These are phyloP conservation scores for Flaveria brownii DNA, from an alignment of 129 eudicot genomes.

Conservation along the genomic window DNA sequence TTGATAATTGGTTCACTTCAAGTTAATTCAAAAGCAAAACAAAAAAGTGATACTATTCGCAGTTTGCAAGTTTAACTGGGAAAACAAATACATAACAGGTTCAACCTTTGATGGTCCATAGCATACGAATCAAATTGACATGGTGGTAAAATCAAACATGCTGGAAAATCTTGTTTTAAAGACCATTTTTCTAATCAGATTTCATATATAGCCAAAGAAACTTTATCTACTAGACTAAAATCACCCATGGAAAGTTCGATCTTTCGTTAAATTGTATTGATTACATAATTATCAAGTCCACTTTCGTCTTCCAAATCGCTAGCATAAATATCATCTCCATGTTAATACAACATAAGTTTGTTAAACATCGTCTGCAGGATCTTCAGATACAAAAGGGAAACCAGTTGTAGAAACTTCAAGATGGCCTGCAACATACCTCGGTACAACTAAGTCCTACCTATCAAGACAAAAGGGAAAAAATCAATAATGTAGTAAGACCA, in stretches of 20 bases:
- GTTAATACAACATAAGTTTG: conserved; percentile 14
- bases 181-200: too few relatives aligned
- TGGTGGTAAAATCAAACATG: too few relatives aligned
- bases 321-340: conserved; percentile 9
- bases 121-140: too few relatives aligned
- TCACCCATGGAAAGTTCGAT: too few relatives aligned
- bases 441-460: conserved; percentile 53
- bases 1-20: not conserved
- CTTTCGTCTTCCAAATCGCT: conserved; percentile 6
- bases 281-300: not conserved
- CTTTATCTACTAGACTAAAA: too few relatives aligned
- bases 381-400: conserved; percentile 12
- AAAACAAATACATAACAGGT: too few relatives aligned
- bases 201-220: too few relatives aligned
- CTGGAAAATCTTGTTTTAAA: too few relatives aligned
- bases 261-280: too few relatives aligned
- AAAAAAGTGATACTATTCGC: too few relatives aligned
- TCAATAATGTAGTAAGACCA: not conserved
- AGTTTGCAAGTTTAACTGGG: too few relatives aligned
- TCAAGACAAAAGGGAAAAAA: not conserved
- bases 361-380: not conserved
- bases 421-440: conserved; percentile 71
- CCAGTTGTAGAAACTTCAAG: conserved; percentile 20
- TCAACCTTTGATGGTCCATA: too few relatives aligned
- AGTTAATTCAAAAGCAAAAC: not conserved